Evolutionary conservation across 805 yeast genomes (phyloP), one percentile per base, ranked within the genome.

Genomic region (Gaillardinia entomophila): DNA sequence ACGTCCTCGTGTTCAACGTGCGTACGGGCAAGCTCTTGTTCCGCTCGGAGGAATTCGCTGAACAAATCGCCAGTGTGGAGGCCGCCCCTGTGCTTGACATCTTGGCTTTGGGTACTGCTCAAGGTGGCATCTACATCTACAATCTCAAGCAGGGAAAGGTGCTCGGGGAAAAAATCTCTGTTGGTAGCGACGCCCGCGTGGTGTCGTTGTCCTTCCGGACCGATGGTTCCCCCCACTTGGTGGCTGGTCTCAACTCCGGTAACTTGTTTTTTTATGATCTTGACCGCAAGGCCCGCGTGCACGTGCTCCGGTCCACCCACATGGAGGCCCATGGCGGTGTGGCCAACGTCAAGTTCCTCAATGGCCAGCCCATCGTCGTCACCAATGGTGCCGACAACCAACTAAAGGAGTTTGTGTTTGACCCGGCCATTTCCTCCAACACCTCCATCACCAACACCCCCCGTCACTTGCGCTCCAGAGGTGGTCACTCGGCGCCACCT

Each of bases 401-500:
- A 24, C 66, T 92, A 45, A 85, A 85, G 48, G 97, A 92, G 57
- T 84, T 70, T 46, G 97, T 88, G 0, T 92, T 92, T 59, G 98
- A 92, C 59, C 97, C 97, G 2, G 76, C 92, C 2, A 62, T 89
- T 32, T 77, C 89, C 0, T 60, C 80, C 4, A 75, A 79, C 43
- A 47, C 74, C 1, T 66, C 80, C 2, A 77, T 86, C 20, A 80
- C 84, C 4, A 76, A 88, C 10, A 95, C 96, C 1, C 97, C 98
- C 27, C 79, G 98, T 51, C 77, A 80, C 38, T 67, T 94, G 48
- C 77, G 98, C 55, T 83, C 95, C 1, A 75, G 98, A 53, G 97
- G 97, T 48, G 99, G 99, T n/a, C 98, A 92, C 55, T 77, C 95
- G 3, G 82, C 84, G 19, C 95, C 98, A 3, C 94, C 97, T 2